Evolutionary conservation across 129 eudicot genomes (phyloP).

Genomic region (Pseudognaphalium luteoalbum): DNA sequence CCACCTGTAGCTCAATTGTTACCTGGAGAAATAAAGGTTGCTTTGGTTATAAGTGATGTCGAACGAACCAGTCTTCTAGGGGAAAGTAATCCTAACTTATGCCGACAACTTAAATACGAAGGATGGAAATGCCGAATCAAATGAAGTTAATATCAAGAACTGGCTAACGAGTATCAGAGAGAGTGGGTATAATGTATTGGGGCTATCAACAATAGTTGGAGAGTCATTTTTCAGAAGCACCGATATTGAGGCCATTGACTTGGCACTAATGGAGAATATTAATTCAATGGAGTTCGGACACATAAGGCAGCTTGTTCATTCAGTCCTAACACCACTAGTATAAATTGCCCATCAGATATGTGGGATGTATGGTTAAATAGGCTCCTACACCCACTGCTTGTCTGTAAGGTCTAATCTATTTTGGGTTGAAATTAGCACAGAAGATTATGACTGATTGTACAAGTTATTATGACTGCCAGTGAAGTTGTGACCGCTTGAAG

Average conservation of each 20-base stretch:
- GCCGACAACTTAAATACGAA: slow-evolving; percentile 56
- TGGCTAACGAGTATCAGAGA: slow-evolving; percentile 97
- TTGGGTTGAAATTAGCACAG: no score
- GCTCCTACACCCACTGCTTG: slow-evolving; percentile 74
- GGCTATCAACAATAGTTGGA: slow-evolving; percentile 81
- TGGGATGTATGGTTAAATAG: slow-evolving; percentile 82
- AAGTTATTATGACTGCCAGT: no score
- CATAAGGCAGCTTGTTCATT: slow-evolving; percentile 76
- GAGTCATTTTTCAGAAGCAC: slow-evolving; percentile 67
- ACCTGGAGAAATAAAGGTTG: slow-evolving; percentile 89
- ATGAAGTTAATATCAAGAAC: slow-evolving; percentile 74
- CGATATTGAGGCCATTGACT: slow-evolving; percentile 54
- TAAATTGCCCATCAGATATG: slow-evolving; percentile 68
- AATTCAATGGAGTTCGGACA: slow-evolving; percentile 92
- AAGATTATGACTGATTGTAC: no score
- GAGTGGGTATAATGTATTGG: slow-evolving; percentile 94
- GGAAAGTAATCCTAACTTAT: slow-evolving; percentile 59
- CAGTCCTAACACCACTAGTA: slow-evolving; percentile 61
- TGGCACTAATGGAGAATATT: slow-evolving; percentile 81
- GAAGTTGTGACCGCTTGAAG: no score
- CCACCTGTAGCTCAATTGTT: slow-evolving; percentile 70
- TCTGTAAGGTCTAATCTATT: no score
- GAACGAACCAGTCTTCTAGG: slow-evolving; percentile 82
- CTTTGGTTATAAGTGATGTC: slow-evolving; percentile 75
- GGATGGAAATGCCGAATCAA: slow-evolving; percentile 70